These are phyloP conservation scores for Acorus calamus DNA, from an alignment of 106 monocot species.

Conservation along the genomic window DNA sequence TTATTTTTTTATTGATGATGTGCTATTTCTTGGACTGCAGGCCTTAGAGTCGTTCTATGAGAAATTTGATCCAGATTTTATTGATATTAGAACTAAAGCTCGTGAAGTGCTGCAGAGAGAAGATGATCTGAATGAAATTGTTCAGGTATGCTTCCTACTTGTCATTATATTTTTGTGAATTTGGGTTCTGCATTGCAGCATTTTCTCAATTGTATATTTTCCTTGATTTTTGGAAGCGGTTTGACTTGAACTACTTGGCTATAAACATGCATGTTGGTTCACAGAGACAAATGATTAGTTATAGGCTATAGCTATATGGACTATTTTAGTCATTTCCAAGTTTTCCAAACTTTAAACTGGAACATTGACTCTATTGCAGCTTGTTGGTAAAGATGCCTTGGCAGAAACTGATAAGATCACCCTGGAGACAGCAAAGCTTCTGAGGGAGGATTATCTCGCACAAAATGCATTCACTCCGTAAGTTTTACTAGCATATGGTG, in stretches of 20 bases:
- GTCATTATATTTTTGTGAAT: not conserved
- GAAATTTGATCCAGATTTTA: constrained; percentile 92
- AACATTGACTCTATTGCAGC: constrained; percentile 25
- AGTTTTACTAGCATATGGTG: constrained; percentile 11
- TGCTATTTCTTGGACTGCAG: no score
- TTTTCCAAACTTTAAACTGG: no score
- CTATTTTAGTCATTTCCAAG: no score
- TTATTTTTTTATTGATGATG: no score
- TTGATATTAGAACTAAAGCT: constrained; percentile 97
- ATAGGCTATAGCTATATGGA: no score
- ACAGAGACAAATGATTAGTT: no score
- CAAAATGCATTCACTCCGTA: constrained; percentile 99
- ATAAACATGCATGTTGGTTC: no score
- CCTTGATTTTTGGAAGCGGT: no score
- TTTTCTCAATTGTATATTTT: no score
- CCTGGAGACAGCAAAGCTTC: constrained; percentile 91
- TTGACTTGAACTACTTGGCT: no score
- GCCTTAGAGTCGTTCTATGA: constrained; percentile 86
- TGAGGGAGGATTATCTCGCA: constrained; percentile 96
- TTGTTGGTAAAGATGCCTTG: constrained; percentile 98
- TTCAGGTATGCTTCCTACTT: constrained; percentile 56
- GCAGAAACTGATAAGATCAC: constrained; percentile 96
- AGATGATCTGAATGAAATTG: constrained; percentile 99
- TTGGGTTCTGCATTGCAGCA: no score
- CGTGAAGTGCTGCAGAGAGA: constrained; percentile 98